Conservation (phyloP, 768 basidiomycete species). For the Steccherinum ochraceum region DNA sequence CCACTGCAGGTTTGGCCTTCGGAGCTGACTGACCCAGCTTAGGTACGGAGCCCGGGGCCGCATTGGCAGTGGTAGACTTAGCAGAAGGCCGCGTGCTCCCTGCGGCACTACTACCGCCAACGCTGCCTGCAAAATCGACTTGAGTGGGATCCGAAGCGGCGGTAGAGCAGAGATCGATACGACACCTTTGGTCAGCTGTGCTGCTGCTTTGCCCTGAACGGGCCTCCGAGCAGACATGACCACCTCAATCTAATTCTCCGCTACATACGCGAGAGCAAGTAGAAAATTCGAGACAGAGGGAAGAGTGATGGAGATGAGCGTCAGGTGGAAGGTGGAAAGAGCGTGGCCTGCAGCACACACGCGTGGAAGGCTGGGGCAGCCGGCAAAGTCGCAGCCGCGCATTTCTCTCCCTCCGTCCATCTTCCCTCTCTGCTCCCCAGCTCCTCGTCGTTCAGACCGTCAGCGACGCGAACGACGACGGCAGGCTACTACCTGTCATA, state of each 20-base stretch:
- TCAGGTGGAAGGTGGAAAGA: neutral
- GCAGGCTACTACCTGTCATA: slow-evolving; percentile 2
- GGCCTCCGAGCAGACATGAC: neutral
- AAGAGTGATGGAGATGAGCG: neutral
- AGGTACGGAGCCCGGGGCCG: no score
- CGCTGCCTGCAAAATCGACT: neutral
- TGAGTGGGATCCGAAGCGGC: neutral
- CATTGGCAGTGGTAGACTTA: no score
- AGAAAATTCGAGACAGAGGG: neutral
- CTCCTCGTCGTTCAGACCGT: neutral
- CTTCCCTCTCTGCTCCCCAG: no score
- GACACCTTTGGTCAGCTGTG: neutral
- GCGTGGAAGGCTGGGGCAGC: neutral
- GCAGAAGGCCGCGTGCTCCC: neutral
- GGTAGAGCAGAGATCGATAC: neutral
- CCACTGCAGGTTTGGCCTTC: neutral
- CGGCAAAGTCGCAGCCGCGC: neutral
- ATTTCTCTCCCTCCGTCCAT: slow-evolving; percentile 1
- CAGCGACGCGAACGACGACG: slow-evolving; percentile 5
- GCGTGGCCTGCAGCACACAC: neutral
- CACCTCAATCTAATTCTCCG: neutral
- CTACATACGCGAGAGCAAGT: neutral
- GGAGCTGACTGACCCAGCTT: neutral
- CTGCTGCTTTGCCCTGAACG: neutral
- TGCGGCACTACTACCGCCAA: neutral